These are phyloP conservation scores for Elongisporangium prolatum DNA, from an alignment of 352 stramenopile genomes.

Conservation along the genomic window DNA sequence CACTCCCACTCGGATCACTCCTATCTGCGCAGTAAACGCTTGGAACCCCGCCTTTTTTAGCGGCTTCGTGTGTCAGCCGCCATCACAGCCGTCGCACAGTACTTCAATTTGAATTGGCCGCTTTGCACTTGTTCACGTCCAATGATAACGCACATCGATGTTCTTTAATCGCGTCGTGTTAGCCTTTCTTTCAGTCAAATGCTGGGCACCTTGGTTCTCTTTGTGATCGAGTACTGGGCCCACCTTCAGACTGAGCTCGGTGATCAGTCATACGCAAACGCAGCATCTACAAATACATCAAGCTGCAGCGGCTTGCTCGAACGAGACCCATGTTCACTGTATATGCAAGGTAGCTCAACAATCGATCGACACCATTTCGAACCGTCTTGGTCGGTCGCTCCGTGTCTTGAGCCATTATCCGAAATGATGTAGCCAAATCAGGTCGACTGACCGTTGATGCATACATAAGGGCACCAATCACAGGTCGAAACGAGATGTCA, in stretches of 20 bases:
- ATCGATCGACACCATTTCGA: too few species aligned
- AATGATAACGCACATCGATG: slow-evolving; percentile 10
- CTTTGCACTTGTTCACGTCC: slow-evolving; percentile 6
- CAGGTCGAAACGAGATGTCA: background rate
- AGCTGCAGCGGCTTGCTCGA: background rate
- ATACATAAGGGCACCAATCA: slow-evolving; percentile 7
- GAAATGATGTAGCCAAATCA: slow-evolving; percentile 4
- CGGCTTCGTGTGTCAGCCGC: slow-evolving; percentile 14
- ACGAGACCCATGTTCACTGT: slow-evolving; percentile 1
- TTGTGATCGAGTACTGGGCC: slow-evolving; percentile 2
- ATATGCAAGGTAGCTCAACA: too few species aligned
- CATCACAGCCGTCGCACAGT: slow-evolving; percentile 10
- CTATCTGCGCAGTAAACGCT: too few species aligned
- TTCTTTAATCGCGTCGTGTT: background rate
- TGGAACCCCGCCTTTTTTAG: too few species aligned
- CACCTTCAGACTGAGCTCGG: background rate
- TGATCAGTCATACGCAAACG: slow-evolving; percentile 7
- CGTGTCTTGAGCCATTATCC: slow-evolving; percentile 9
- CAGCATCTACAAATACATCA: slow-evolving; percentile 6
- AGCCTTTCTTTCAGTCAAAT: slow-evolving; percentile 9
- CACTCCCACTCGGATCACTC: too few species aligned
- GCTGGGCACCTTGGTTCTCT: slow-evolving; percentile 10
- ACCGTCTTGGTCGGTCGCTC: slow-evolving; percentile 8
- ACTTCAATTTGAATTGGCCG: slow-evolving; percentile 7
- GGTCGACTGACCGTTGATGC: slow-evolving; percentile 1